Evolutionary conservation across 352 stramenopile genomes (phyloP).

Genomic region (Peronospora farinosa): DNA sequence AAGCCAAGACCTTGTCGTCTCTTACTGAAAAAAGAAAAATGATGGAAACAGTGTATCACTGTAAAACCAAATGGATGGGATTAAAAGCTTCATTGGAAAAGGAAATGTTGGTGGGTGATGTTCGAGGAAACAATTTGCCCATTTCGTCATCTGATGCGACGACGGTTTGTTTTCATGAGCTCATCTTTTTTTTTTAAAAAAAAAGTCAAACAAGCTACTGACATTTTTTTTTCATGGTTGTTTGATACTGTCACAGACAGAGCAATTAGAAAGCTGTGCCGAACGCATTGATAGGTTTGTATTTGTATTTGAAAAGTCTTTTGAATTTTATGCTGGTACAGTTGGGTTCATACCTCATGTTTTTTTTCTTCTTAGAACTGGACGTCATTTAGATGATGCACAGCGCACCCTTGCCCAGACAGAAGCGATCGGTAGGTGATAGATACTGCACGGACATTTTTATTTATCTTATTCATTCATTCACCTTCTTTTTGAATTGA

Average conservation of each 20-base stretch:
- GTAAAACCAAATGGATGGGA: conserved; percentile 38
- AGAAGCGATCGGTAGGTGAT: conserved; percentile 49
- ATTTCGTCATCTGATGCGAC: conserved; percentile 22
- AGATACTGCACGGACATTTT: not conserved
- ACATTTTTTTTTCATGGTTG: too few relatives aligned
- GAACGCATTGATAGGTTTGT: conserved; percentile 48
- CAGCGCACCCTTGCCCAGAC: conserved; percentile 69
- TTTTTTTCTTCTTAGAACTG: conserved; percentile 33
- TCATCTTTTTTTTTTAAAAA: not conserved
- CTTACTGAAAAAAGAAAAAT: conserved; percentile 36
- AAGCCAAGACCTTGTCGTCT: conserved; percentile 33
- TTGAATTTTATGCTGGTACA: not conserved
- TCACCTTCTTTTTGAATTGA: not conserved
- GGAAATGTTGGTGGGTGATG: conserved; percentile 44
- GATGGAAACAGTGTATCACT: conserved; percentile 41
- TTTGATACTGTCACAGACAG: conserved; percentile 19
- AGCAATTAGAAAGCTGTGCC: conserved; percentile 39
- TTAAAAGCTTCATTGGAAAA: conserved; percentile 57
- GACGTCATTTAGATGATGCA: conserved; percentile 60
- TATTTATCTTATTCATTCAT: not conserved
- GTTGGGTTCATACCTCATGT: not conserved
- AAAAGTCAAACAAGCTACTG: not conserved
- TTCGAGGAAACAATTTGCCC: conserved; percentile 21
- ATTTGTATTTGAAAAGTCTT: too few relatives aligned
- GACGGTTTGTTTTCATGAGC: conserved; percentile 9